Conservation (phyloP, 1,139 yeast genomes). For the Scheffersomyces quercinus region DNA sequence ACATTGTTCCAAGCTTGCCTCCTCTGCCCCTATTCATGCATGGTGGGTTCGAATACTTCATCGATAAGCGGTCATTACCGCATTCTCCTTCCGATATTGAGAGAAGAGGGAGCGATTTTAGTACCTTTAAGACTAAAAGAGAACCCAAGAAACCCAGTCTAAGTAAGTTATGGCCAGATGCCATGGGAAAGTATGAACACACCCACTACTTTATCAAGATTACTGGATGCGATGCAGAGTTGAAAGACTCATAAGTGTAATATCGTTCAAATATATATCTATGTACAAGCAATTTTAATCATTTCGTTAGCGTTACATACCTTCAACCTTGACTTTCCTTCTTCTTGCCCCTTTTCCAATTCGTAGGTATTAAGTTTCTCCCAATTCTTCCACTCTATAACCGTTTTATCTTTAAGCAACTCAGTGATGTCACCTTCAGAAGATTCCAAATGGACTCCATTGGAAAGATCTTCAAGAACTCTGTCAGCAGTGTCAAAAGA, state of each 20-base stretch:
- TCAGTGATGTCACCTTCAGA: conserved; percentile 14
- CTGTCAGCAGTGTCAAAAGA: conserved; percentile 73
- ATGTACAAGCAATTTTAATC: conserved; percentile 26
- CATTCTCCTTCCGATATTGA: conserved; percentile 29
- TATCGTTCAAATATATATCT: conserved; percentile 4
- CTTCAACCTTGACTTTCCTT: conserved; percentile 62
- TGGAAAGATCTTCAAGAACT: conserved; percentile 54
- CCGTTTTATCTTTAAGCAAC: conserved; percentile 21
- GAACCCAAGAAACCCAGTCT: neutral
- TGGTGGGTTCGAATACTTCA: conserved; percentile 52
- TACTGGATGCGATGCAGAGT: conserved; percentile 29
- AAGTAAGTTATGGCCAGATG: conserved; percentile 22
- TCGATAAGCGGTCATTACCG: conserved; percentile 45
- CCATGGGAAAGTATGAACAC: conserved; percentile 33
- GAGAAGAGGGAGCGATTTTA: neutral
- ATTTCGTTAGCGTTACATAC: conserved; percentile 50
- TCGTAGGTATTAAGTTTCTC: conserved; percentile 56
- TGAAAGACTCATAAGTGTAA: neutral
- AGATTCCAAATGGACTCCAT: conserved; percentile 36
- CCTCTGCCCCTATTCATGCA: conserved; percentile 46
- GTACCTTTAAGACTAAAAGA: too few relatives aligned
- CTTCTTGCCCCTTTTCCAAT: conserved; percentile 40
- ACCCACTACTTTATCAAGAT: conserved; percentile 33
- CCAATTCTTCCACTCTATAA: conserved; percentile 77
- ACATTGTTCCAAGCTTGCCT: conserved; percentile 60